Conservation (phyloP, 163 green algal species). For the Scenedesmus sp. region DNA sequence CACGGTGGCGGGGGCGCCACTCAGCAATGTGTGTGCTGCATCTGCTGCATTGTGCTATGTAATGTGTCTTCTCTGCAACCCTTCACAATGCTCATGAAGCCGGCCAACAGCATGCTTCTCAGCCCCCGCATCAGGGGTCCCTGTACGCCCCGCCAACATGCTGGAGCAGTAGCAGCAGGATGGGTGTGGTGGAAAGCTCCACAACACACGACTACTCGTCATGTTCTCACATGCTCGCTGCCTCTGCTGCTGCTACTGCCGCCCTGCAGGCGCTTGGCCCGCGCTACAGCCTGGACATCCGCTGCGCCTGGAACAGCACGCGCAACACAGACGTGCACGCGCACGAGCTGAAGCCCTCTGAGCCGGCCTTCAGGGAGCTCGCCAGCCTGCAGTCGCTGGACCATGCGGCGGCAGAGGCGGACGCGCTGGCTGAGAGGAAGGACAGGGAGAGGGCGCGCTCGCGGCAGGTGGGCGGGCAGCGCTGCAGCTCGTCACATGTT, state of each 20-base stretch:
- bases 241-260: constrained; percentile 21
- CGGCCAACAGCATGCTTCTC: no score
- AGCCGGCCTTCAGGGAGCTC: constrained; percentile 47
- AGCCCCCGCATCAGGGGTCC: no score
- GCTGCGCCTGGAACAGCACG: constrained; percentile 61
- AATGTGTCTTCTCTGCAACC: no score
- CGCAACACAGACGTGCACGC: constrained; percentile 63
- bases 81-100: no score
- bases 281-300: constrained; percentile 56
- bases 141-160: no score
- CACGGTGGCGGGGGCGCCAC: no score
- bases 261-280: constrained; percentile 61
- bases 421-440: constrained; percentile 3
- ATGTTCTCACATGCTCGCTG: not conserved
- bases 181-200: no score
- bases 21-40: no score
- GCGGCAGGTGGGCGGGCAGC: not conserved
- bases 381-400: constrained; percentile 21
- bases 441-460: not conserved
- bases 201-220: no score
- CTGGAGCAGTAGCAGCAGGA: no score
- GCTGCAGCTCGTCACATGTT: no score
- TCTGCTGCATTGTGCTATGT: no score
- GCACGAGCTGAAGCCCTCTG: constrained; percentile 19
- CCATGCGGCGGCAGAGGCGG: constrained; percentile 42